Base-by-base conservation (phyloP, 2,329 filamentous ascomycete genomes). In the Pyricularia sp. region DNA sequence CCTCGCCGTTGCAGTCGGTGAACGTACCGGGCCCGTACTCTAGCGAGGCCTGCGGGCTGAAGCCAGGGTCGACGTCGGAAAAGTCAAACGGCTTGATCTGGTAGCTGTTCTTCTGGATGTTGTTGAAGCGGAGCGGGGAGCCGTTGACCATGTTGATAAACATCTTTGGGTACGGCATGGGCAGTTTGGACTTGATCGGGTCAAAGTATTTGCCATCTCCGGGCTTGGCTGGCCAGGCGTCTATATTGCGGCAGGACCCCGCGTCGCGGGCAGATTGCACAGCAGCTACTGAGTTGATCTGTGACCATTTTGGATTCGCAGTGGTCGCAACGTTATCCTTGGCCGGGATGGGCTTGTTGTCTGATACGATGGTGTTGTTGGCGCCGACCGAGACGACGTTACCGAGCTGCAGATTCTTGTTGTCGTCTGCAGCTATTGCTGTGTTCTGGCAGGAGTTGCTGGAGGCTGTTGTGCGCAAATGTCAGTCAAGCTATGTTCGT, bases 301-400 rank as follows among this genome's bases (percentile, higher is more conserved):
- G 75, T 9, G 73, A 74, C 76, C 76, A 77, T 17, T 31, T 58
- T 5, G 76, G 76, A 42, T 78, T 76, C 12, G 36, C 42, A 1
- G 75, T 69, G 11, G 76, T 71, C 65, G 73, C 73, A 5, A 76
- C 69, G 68, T 78, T 77, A 55, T 76, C 75, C 10, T 66, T 55
- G 10, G 77, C 74, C 12, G 26, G 5, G 64, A 78, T 73, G 12
- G 68, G 72, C 30, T 73, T 69, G 20, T 74, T 74, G 64, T 77
- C 72, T 31, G 71, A 70, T 7, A 74, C 70, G 4, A 71, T 69
- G 70, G 75, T 75, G 67, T 78, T 73, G 68, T 74, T 74, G 30
- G 76, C 72, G 3, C 77, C 76, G 10, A 78, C 78, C 10, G 74
- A 76, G 11, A 78, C 70, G 25, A 78, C 69, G 33, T 77, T 71